A percentile compares a stretch with the other conserved stretches of the same genome.
Evolutionary conservation across 2,329 filamentous ascomycete genomes (phyloP).

Genomic region (Diaporthe nobilis): DNA sequence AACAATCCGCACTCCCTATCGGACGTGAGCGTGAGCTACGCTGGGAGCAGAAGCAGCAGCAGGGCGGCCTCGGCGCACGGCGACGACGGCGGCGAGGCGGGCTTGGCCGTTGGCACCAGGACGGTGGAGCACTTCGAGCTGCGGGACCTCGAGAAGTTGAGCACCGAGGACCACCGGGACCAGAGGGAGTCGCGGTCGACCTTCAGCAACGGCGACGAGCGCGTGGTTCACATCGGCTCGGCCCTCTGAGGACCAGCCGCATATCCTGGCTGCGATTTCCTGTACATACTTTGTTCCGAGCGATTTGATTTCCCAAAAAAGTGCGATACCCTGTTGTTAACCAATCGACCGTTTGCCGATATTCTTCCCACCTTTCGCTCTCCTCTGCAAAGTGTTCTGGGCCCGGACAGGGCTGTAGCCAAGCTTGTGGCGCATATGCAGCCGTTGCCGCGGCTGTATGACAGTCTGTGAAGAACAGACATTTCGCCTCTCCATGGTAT

Average conservation of each 20-base stretch:
- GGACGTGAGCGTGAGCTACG: conserved; percentile 13
- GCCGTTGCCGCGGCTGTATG: neutral
- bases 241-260: conserved; percentile 1
- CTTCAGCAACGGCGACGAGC: conserved; percentile 29
- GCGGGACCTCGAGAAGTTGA: conserved; percentile 23
- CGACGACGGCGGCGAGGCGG: conserved; percentile 27
- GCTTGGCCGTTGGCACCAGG: neutral
- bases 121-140: conserved; percentile 28
- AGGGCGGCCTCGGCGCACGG: neutral
- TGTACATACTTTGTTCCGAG: conserved; percentile 27
- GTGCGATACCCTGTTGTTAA: conserved; percentile 32
- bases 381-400: neutral
- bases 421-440: neutral
- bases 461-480: neutral
- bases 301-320: conserved; percentile 26
- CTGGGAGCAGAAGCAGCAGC: neutral
- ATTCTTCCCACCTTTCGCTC: neutral
- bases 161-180: neutral
- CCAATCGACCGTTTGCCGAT: neutral
- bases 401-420: conserved; percentile 13
- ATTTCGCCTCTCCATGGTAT: neutral
- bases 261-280: neutral
- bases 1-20: conserved; percentile 35
- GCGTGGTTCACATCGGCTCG: conserved; percentile 13
- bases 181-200: conserved; percentile 27